These are phyloP conservation scores for Pseudocercospora pini-densiflorae DNA, from an alignment of 2,329 filamentous ascomycete species.

Conservation along the genomic window DNA sequence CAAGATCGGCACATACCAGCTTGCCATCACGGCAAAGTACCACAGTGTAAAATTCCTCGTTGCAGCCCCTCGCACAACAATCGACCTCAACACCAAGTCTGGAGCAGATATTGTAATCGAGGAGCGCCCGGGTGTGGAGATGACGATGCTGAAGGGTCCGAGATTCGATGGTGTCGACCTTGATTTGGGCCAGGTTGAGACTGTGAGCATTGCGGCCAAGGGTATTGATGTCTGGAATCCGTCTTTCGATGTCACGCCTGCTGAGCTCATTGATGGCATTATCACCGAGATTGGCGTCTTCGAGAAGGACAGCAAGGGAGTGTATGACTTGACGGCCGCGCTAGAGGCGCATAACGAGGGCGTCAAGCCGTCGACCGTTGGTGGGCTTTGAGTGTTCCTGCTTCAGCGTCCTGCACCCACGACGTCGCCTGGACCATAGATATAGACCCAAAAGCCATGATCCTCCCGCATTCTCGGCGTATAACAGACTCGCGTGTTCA, in stretches of 20 bases:
- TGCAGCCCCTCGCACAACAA: constrained; percentile 90
- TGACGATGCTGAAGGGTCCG: constrained; percentile 83
- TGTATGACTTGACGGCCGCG: constrained; percentile 59
- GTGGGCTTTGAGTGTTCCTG: constrained; percentile 30
- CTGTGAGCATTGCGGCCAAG: constrained; percentile 77
- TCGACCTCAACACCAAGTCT: constrained; percentile 79
- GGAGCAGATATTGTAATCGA: constrained; percentile 88
- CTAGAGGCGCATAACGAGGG: constrained; percentile 41
- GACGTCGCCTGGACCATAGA: neutral
- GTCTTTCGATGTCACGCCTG: constrained; percentile 92
- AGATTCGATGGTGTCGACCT: constrained; percentile 64
- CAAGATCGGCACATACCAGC: constrained; percentile 94
- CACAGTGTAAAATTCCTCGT: constrained; percentile 95
- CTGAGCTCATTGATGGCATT: constrained; percentile 86
- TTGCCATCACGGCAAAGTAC: constrained; percentile 86
- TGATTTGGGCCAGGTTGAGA: constrained; percentile 67
- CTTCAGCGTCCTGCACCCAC: neutral
- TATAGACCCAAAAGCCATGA: neutral
- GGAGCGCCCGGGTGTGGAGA: constrained; percentile 78
- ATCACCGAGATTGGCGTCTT: constrained; percentile 91
- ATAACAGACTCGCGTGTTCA: neutral
- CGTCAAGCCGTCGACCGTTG: constrained; percentile 40
- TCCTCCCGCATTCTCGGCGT: neutral
- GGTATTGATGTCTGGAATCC: constrained; percentile 94
- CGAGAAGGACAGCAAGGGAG: constrained; percentile 72